These are phyloP conservation scores for Tillandsia leiboldiana DNA, from an alignment of 176 grass and related monocot species.

Conservation along the genomic window DNA sequence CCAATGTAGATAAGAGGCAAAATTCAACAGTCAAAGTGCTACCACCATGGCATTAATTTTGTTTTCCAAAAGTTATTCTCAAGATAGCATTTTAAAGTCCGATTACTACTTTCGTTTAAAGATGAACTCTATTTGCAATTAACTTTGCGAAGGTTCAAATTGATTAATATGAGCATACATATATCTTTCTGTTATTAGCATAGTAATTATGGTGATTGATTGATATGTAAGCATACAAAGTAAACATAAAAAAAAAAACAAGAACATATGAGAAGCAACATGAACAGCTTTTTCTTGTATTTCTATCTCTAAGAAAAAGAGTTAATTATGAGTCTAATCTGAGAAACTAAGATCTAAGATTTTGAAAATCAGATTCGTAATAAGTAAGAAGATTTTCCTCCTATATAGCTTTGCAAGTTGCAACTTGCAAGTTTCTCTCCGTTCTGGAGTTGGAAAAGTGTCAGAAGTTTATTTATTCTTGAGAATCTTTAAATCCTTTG, in stretches of 20 bases:
- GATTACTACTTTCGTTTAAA: no score
- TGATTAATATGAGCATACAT: no score
- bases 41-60: no score
- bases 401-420: neutral
- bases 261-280: neutral
- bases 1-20: no score
- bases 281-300: neutral
- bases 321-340: neutral
- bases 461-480: neutral
- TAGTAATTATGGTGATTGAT: neutral
- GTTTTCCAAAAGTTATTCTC: no score
- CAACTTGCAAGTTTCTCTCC: neutral
- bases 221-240: neutral
- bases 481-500: neutral
- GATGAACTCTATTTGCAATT: no score
- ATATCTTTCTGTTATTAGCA: neutral
- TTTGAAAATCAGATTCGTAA: neutral
- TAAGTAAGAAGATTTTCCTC: neutral
- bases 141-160: no score
- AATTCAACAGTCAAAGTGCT: no score
- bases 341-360: neutral
- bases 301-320: neutral
- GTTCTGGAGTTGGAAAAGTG: neutral
- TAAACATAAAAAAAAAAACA: neutral
- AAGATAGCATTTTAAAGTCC: no score